A percentile compares a stretch with the other conserved stretches of the same genome.
These are phyloP conservation scores for Abrus precatorius DNA, from an alignment of 306 rosid species.

Conservation along the genomic window DNA sequence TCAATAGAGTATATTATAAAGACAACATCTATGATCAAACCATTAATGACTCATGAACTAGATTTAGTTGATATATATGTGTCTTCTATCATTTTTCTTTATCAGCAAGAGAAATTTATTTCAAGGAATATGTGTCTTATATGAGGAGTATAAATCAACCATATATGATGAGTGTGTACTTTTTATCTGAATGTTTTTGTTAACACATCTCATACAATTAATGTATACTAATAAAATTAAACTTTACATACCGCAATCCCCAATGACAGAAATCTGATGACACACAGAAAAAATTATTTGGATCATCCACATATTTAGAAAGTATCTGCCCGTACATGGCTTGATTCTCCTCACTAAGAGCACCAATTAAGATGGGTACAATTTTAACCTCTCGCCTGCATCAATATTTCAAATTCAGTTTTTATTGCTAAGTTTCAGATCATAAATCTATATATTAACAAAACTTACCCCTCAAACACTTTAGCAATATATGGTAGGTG, in stretches of 20 bases:
- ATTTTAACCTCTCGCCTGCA: slow-evolving; percentile 82
- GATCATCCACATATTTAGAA: slow-evolving; percentile 83
- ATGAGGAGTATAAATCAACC: slow-evolving; percentile 1
- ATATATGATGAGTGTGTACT: background rate
- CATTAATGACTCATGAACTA: too few species aligned
- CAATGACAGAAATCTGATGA: slow-evolving; percentile 98
- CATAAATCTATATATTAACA: slow-evolving; percentile 5
- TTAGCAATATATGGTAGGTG: slow-evolving; percentile 97
- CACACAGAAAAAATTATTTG: slow-evolving; percentile 78
- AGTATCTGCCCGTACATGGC: slow-evolving; percentile 82
- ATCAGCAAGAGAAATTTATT: background rate
- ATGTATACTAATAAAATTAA: background rate
- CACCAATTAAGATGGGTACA: slow-evolving; percentile 72
- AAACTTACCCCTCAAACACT: slow-evolving; percentile 89
- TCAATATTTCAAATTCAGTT: slow-evolving; percentile 45
- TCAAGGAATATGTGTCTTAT: background rate
- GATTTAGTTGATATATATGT: too few species aligned
- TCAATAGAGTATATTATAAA: too few species aligned
- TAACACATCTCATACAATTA: background rate
- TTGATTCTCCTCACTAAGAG: slow-evolving; percentile 67
- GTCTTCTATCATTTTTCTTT: too few species aligned
- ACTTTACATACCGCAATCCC: slow-evolving; percentile 80
- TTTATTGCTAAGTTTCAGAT: slow-evolving; percentile 27
- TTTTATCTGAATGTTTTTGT: background rate
- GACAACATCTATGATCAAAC: too few species aligned